Percentiles rank a stretch among this genome's conserved stretches.
These are phyloP conservation scores for Penicillium corylophilum DNA, from an alignment of 2,329 filamentous ascomycete species.

Conservation along the genomic window DNA sequence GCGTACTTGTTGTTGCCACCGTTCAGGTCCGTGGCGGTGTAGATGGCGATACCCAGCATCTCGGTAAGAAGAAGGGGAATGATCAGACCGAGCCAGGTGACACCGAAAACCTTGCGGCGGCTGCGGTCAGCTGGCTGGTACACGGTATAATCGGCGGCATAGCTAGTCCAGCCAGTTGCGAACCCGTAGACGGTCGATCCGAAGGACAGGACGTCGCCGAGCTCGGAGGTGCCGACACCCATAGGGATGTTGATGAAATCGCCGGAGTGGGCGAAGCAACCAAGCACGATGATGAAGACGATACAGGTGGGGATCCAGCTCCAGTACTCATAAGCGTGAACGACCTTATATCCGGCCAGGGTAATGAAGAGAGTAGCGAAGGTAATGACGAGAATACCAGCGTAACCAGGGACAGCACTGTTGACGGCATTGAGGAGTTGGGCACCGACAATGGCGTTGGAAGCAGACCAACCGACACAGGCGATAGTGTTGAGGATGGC, in stretches of 20 bases:
- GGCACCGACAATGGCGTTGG: slow-evolving; percentile 77
- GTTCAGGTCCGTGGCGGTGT: slow-evolving; percentile 61
- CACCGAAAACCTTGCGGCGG: slow-evolving; percentile 63
- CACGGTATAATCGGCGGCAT: slow-evolving; percentile 76
- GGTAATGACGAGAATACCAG: slow-evolving; percentile 73
- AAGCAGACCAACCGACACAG: slow-evolving; percentile 71
- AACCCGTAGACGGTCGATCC: slow-evolving; percentile 67
- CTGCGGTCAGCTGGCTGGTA: slow-evolving; percentile 67
- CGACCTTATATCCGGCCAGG: slow-evolving; percentile 73
- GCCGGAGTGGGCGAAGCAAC: slow-evolving; percentile 65
- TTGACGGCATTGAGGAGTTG: slow-evolving; percentile 76
- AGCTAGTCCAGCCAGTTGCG: slow-evolving; percentile 70
- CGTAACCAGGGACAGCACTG: slow-evolving; percentile 65
- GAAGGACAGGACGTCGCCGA: slow-evolving; percentile 64
- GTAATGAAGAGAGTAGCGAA: slow-evolving; percentile 66
- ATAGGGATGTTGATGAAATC: slow-evolving; percentile 64
- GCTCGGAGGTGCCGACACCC: slow-evolving; percentile 57
- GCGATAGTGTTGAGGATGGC: slow-evolving; percentile 70
- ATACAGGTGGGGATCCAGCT: slow-evolving; percentile 72
- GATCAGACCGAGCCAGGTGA: slow-evolving; percentile 68
- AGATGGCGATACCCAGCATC: slow-evolving; percentile 69
- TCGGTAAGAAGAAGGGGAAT: slow-evolving; percentile 72
- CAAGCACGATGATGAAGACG: slow-evolving; percentile 70
- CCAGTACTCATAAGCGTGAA: slow-evolving; percentile 75
- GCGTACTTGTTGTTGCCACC: slow-evolving; percentile 55